Conservation (phyloP, 768 basidiomycete species). For the Kwoniella botswanensis region DNA sequence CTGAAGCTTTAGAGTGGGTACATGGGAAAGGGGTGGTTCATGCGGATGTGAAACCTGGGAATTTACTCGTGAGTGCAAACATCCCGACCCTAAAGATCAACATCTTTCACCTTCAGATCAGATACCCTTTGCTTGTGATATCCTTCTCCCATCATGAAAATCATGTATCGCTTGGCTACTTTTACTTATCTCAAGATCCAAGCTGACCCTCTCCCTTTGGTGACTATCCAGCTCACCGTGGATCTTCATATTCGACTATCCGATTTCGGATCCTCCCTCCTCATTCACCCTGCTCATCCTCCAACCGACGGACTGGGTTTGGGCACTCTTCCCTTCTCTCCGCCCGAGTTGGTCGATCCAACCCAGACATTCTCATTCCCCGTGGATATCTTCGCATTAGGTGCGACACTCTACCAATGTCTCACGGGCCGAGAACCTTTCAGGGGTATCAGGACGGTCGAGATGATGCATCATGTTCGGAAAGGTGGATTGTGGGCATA, state of each 20-base stretch:
- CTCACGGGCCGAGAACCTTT: conserved; percentile 60
- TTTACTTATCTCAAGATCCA: neutral
- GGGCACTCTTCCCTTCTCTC: conserved; percentile 60
- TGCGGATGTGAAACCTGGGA: conserved; percentile 61
- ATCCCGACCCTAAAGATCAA: neutral
- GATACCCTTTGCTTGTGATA: neutral
- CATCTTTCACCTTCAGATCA: neutral
- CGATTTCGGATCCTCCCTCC: conserved; percentile 60
- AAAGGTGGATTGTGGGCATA: conserved; percentile 59
- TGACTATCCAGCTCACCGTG: conserved; percentile 39
- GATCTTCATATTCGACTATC: conserved; percentile 57
- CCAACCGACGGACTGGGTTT: conserved; percentile 59
- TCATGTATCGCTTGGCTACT: too few relatives aligned
- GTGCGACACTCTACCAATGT: conserved; percentile 59
- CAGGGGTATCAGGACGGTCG: conserved; percentile 53
- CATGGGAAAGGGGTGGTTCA: conserved; percentile 60
- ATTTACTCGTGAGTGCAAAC: conserved; percentile 50
- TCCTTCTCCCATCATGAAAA: neutral
- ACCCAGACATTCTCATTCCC: conserved; percentile 58
- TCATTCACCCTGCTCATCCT: conserved; percentile 51
- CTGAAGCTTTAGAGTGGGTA: conserved; percentile 54
- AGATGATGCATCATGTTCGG: conserved; percentile 59
- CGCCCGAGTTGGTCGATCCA: conserved; percentile 60
- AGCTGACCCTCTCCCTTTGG: neutral
- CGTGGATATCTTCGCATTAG: conserved; percentile 61